Evolutionary conservation across 2,329 filamentous ascomycete genomes (phyloP).

Genomic region (Calycina herbarum): DNA sequence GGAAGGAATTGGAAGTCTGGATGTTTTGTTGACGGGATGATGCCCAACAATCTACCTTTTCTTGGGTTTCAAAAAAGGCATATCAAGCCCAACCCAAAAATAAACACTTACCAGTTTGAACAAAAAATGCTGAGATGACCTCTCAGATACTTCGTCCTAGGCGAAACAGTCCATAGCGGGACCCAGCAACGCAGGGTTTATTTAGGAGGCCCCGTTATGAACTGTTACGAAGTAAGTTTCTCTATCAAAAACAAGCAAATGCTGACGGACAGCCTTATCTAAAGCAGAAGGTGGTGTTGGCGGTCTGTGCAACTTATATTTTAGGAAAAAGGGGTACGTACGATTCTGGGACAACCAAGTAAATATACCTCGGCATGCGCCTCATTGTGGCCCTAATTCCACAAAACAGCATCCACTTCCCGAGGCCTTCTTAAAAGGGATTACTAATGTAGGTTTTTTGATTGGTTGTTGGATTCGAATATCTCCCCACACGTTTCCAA

Average conservation of each 20-base stretch:
- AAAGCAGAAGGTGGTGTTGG: not conserved
- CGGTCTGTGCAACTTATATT: not conserved
- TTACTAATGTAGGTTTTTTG: not conserved
- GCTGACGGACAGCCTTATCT: not conserved
- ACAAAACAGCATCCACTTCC: not conserved
- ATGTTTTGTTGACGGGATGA: too few relatives aligned
- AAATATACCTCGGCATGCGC: not conserved
- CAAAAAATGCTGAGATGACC: not conserved
- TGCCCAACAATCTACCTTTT: too few relatives aligned
- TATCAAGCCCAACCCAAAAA: not conserved
- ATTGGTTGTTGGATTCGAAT: not conserved
- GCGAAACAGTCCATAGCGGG: too few relatives aligned
- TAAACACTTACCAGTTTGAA: not conserved
- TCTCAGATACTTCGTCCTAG: too few relatives aligned
- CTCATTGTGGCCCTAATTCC: not conserved
- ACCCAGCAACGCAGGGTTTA: too few relatives aligned
- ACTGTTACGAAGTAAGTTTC: not conserved
- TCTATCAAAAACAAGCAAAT: not conserved
- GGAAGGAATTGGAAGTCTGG: too few relatives aligned
- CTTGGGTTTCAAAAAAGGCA: too few relatives aligned
- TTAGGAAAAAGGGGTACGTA: not conserved
- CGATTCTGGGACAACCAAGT: not conserved
- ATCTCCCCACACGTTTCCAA: not conserved
- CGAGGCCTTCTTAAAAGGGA: not conserved
- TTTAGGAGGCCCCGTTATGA: too few relatives aligned